phyloP scores from a whole-genome alignment of 768 basidiomycete genomes.

The Tubosaeta sp. region DNA sequence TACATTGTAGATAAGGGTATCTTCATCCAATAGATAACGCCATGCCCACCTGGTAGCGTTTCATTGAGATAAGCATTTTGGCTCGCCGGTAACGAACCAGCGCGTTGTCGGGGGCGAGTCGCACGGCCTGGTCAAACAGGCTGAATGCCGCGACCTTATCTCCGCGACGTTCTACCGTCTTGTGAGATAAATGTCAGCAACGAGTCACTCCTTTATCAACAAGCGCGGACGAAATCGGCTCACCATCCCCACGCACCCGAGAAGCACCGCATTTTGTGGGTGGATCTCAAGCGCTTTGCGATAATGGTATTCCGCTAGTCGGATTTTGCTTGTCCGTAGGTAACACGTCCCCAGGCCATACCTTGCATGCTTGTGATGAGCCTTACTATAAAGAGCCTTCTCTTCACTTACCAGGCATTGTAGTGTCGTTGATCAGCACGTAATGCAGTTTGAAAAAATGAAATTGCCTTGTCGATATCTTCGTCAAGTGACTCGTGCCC shows the following conservation, averaged over 20 bases:
- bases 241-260: conserved; percentile 96
- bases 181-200: conserved; percentile 21
- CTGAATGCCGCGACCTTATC: conserved; percentile 71
- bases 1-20: conserved; percentile 22
- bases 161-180: conserved; percentile 88
- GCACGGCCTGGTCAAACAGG: conserved; percentile 78
- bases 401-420: conserved; percentile 84
- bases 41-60: conserved; percentile 70
- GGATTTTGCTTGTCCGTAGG: conserved; percentile 87
- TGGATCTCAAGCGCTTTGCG: conserved; percentile 89
- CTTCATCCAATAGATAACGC: conserved; percentile 10
- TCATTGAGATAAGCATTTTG: conserved; percentile 82
- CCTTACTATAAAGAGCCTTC: not conserved
- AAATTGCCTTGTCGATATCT: conserved; percentile 87
- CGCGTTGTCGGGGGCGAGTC: conserved; percentile 80
- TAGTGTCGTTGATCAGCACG: conserved; percentile 91
- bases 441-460: conserved; percentile 89
- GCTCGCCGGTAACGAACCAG: conserved; percentile 93
- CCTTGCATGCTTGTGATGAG: conserved; percentile 49
- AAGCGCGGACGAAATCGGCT: conserved; percentile 34
- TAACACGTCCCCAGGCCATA: conserved; percentile 99
- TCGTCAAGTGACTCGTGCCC: conserved; percentile 98
- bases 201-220: conserved; percentile 17
- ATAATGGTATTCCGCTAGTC: conserved; percentile 95
- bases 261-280: conserved; percentile 89